A percentile compares a stretch with the other conserved stretches of the same genome.
phyloP scores from a whole-genome alignment of 192 early-diverging fungal genomes.

The Borealophlyctis nickersoniae region DNA sequence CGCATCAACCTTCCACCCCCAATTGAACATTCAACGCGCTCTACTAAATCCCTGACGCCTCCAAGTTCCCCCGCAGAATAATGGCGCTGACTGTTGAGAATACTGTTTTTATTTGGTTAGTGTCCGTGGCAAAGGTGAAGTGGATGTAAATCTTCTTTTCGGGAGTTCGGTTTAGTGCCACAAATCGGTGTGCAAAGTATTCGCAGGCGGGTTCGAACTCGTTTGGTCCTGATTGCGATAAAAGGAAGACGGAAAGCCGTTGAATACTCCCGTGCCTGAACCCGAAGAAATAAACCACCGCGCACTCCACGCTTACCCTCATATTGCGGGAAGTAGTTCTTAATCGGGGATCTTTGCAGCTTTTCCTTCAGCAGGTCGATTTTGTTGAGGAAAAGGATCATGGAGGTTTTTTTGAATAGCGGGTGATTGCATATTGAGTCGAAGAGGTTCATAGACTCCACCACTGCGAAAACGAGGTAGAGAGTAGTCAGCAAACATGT shows the following conservation, averaged over 20 bases:
- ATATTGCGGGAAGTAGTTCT: constrained; percentile 46
- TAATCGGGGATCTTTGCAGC: constrained; percentile 31
- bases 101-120: constrained; percentile 52
- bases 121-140: constrained; percentile 64
- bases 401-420: constrained; percentile 45
- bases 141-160: constrained; percentile 56
- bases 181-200: constrained; percentile 47
- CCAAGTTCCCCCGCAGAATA: constrained; percentile 34
- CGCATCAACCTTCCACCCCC: too few species aligned
- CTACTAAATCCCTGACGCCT: constrained; percentile 16
- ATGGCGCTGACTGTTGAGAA: constrained; percentile 52
- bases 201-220: constrained; percentile 44
- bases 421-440: constrained; percentile 48
- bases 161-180: constrained; percentile 38
- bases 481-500: background rate
- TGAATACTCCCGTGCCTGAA: too few species aligned
- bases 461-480: constrained; percentile 24
- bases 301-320: constrained; percentile 29
- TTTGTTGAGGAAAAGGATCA: constrained; percentile 59
- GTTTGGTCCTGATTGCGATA: constrained; percentile 35
- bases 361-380: constrained; percentile 52
- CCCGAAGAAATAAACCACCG: too few species aligned
- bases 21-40: too few species aligned
- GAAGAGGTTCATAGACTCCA: constrained; percentile 50
- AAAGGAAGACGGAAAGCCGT: too few species aligned